Conservation (phyloP, 306 rosid species). For the Cyamopsis tetragonoloba region DNA sequence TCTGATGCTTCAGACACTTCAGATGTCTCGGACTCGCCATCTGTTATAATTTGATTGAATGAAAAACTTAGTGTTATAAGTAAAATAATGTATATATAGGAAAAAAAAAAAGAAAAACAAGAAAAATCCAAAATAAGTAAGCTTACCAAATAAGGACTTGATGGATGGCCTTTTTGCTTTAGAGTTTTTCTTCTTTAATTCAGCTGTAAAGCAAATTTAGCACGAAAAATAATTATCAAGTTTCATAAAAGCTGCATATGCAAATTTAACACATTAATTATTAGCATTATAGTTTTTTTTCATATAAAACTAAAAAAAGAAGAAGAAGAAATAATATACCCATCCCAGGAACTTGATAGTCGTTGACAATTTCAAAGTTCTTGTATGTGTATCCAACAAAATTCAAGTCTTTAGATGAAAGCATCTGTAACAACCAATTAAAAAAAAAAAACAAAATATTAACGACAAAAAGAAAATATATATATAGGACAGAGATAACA, state of each 20-base stretch:
- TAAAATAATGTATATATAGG: background rate
- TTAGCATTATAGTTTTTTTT: background rate
- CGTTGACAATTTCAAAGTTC: slow-evolving; percentile 92
- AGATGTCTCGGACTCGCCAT: slow-evolving; percentile 43
- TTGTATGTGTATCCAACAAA: slow-evolving; percentile 96
- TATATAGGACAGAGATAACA: background rate
- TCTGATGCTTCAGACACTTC: slow-evolving; percentile 47
- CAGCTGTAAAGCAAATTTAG: slow-evolving; percentile 48
- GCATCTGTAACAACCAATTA: slow-evolving; percentile 60
- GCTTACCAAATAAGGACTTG: slow-evolving; percentile 77
- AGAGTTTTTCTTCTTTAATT: slow-evolving; percentile 72
- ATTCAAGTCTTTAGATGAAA: slow-evolving; percentile 91
- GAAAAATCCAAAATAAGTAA: background rate
- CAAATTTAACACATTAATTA: background rate
- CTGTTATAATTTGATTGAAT: slow-evolving; percentile 39
- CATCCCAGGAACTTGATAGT: slow-evolving; percentile 96
- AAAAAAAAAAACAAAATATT: slow-evolving; percentile 6
- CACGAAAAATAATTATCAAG: background rate
- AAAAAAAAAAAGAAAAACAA: background rate
- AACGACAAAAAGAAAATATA: background rate
- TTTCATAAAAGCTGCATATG: background rate
- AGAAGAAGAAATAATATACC: slow-evolving; percentile 38
- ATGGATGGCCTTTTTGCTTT: slow-evolving; percentile 74
- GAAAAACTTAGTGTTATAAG: background rate
- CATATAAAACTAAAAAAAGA: too few relatives aligned